Base-by-base conservation (phyloP, 2,329 filamentous ascomycete genomes). In the Thielaviopsis populi region DNA sequence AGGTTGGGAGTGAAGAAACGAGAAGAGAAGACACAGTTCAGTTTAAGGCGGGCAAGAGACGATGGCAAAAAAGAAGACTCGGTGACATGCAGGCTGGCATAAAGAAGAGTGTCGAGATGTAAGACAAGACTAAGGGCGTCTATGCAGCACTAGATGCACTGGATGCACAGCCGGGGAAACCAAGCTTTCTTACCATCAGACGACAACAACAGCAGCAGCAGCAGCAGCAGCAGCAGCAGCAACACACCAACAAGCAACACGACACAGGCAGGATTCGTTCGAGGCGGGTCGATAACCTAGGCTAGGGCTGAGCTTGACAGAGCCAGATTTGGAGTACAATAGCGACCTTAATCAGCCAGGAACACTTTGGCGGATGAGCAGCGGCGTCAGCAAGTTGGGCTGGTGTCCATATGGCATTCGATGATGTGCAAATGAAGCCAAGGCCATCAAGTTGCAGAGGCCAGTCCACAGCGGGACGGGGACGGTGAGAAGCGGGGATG, bases 261-360 rank as follows among this genome's bases (percentile, higher is more conserved):
- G 10, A 53, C 24, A 19, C 17, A 37, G 30, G 7, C 37, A 56
- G 53, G 53, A 56, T 56, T 56, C 53, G 53, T 17, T 56, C 27
- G 53, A 56, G 53, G 17, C 53, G 27, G 30, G 53, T 19, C 27
- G 53, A 56, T 56, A 56, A 37, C 3, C n/a, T 56, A 27, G 30
- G 53, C 53, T 56, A 56, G 53, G 53, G 53, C 53, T 56, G 53
- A 56, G 17, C n/a, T 33, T 56, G 53, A 56, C 53, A 27, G 17
- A n/a, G 24, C 30, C 27, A 56, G n/a, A 56, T 37, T 30, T 22
- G 53, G 27, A 8, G 15, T 56, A 37, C 53, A 37, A 56, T 56
- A 56, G 53, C 53, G 30, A 46, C 15, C 53, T 56, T 56, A 37
- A 54, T 56, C 53, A 33, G n/a, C 15, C 15, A 37, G 53, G 53